Percentiles rank a stretch among this genome's conserved stretches.
These are phyloP conservation scores for Actinomortierella ambigua DNA, from an alignment of 371 early-diverging fungal species.

Conservation along the genomic window DNA sequence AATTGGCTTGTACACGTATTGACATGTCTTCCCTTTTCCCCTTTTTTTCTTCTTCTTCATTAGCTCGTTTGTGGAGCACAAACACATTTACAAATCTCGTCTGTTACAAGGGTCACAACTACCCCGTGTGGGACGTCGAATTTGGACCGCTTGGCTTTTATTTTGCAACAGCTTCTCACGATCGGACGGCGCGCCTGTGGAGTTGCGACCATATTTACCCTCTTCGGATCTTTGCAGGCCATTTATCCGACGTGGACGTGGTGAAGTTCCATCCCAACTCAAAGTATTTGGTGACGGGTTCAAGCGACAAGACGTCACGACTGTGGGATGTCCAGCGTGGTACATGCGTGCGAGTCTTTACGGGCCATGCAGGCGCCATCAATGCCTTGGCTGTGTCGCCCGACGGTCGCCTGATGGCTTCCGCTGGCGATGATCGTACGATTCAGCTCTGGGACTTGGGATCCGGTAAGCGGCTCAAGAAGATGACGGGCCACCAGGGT, in stretches of 20 bases:
- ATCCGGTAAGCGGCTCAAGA: constrained; percentile 80
- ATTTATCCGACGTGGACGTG: constrained; percentile 97
- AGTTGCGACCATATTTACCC: constrained; percentile 95
- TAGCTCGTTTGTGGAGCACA: constrained; percentile 95
- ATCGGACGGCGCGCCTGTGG: constrained; percentile 97
- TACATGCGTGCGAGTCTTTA: constrained; percentile 91
- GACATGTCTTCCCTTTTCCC: background rate
- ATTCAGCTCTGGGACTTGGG: constrained; percentile 98
- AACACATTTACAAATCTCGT: constrained; percentile 91
- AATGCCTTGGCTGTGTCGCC: constrained; percentile 92
- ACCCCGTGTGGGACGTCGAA: constrained; percentile 97
- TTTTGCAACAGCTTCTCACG: constrained; percentile 97
- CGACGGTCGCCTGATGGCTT: constrained; percentile 93
- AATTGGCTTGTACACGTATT: background rate
- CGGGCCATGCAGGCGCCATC: constrained; percentile 90
- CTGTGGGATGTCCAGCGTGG: constrained; percentile 98
- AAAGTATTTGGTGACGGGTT: constrained; percentile 96
- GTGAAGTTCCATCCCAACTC: constrained; percentile 99
- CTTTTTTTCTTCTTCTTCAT: background rate
- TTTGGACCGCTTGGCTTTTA: constrained; percentile 93
- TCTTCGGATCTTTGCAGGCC: constrained; percentile 97
- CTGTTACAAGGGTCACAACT: constrained; percentile 97
- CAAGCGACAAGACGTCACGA: constrained; percentile 93
- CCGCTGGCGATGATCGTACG: constrained; percentile 88
- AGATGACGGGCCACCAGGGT: constrained; percentile 85